Evolutionary conservation across 2,329 filamentous ascomycete species (phyloP).

Genomic region (Metarhizium anisopliae): DNA sequence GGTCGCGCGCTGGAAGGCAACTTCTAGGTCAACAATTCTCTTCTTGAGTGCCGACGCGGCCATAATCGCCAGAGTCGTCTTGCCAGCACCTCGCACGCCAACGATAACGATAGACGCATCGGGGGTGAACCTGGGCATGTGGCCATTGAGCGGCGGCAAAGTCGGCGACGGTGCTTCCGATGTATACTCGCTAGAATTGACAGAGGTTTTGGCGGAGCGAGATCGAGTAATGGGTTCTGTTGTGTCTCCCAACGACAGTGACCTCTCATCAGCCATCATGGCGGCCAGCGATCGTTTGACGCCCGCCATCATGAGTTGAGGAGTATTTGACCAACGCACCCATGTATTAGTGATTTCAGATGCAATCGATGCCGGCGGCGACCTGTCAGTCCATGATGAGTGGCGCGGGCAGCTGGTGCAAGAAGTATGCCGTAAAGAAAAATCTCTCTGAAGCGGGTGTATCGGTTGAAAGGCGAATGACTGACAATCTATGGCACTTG

Average conservation of each 20-base stretch:
- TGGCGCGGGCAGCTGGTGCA: too few species aligned
- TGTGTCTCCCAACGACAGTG: constrained; percentile 6
- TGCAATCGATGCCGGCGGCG: not conserved
- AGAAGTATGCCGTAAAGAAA: not conserved
- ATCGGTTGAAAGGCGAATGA: too few species aligned
- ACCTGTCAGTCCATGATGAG: too few species aligned
- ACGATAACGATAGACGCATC: constrained; percentile 66
- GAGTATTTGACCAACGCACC: not conserved
- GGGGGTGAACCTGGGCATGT: constrained; percentile 36
- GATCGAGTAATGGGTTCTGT: not conserved
- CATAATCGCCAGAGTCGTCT: constrained; percentile 68
- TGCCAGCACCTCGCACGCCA: constrained; percentile 65
- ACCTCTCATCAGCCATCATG: constrained; percentile 21
- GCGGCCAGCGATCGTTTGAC: constrained; percentile 30
- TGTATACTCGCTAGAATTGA: not conserved
- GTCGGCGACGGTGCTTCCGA: constrained; percentile 16
- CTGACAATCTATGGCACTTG: too few species aligned
- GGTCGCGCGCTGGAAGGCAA: constrained; percentile 55
- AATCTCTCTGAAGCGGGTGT: too few species aligned
- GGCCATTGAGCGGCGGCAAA: constrained; percentile 14
- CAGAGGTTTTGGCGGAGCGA: not conserved
- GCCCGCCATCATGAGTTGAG: constrained; percentile 20
- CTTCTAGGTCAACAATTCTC: constrained; percentile 60
- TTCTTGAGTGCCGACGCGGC: constrained; percentile 62
- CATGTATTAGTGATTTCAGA: not conserved